Evolutionary conservation across 176 grass and related monocot species (phyloP), one percentile per base, ranked within the genome.

Genomic region (Raddia distichophylla): DNA sequence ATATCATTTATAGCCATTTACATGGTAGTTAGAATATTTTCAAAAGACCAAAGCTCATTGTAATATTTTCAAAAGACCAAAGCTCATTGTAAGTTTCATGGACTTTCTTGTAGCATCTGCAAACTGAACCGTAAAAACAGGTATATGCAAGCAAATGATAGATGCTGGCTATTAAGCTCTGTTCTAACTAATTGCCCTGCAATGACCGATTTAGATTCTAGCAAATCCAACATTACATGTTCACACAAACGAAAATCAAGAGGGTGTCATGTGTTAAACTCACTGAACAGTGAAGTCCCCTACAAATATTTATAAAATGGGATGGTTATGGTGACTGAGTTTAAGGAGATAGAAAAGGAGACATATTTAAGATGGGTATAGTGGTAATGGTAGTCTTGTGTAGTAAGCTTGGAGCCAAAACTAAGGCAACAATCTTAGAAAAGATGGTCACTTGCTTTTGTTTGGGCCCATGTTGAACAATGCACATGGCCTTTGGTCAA

Each of bases 71-170:
- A 60, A 69, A 19, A 73, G 56, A 17, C 5, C 32, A 72, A 7
- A 78, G 27, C 20, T 56, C 54, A 53, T 27, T 27, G 20, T 44
- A 69, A 42, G 20, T 27, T 69, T 67, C 9, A 15, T 49, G 27
- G 17, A 77, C 32, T 78, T 44, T 69, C 34, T 27, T 61, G 27
- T 61, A 47, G 20, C 11, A 62, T 76, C 73, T 40, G 17, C 53
- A 84, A 53, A 79, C n/a, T 77, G 78, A 88, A 84, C 34, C 46
- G 73, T 2, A 13, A 46, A 49, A 44, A 74, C 13, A 73, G 19
- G 8, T 46, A 62, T 37, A 77, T 73, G 59, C 17, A 67, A 60
- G n/a, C 77, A 71, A 51, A 37, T 40, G 7, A 64, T 55, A 56
- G 9, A 66, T 1, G 8, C 33, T 67, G 3, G 16, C 60, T 71